Conservation (phyloP, 192 early-diverging fungal genomes). For the Spinellus fusiger region DNA sequence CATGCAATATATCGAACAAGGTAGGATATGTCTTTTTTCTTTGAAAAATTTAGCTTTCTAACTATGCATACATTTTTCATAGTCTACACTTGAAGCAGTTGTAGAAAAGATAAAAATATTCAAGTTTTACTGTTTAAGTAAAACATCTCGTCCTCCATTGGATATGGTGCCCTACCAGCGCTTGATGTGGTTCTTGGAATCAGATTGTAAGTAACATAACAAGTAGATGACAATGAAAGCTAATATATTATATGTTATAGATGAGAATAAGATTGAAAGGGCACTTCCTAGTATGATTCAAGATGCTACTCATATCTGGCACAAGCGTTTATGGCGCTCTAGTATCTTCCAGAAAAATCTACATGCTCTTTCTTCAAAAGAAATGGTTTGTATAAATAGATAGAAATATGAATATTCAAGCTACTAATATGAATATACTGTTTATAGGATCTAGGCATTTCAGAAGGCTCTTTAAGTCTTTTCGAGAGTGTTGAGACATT, state of each 20-base stretch:
- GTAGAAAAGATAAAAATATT: constrained; percentile 31
- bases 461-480: constrained; percentile 35
- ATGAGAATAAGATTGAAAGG: constrained; percentile 23
- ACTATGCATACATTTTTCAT: too few species aligned
- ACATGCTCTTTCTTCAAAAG: constrained; percentile 5
- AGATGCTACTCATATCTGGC: constrained; percentile 46
- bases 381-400: neutral
- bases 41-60: neutral
- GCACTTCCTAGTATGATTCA: constrained; percentile 41
- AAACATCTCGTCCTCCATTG: constrained; percentile 46
- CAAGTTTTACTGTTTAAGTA: constrained; percentile 37
- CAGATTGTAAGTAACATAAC: constrained; percentile 1
- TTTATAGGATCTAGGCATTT: constrained; percentile 28
- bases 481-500: constrained; percentile 44
- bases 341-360: constrained; percentile 32
- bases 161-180: constrained; percentile 63
- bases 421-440: neutral
- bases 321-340: constrained; percentile 46
- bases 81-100: constrained; percentile 4
- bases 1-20: constrained; percentile 2
- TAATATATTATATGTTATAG: constrained; percentile 15
- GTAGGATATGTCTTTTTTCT: neutral
- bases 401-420: neutral
- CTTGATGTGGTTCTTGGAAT: constrained; percentile 52
- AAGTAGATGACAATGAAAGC: neutral